These are phyloP conservation scores for Ilyonectria mors-panacis DNA, from an alignment of 2,329 filamentous ascomycete species.

Conservation along the genomic window DNA sequence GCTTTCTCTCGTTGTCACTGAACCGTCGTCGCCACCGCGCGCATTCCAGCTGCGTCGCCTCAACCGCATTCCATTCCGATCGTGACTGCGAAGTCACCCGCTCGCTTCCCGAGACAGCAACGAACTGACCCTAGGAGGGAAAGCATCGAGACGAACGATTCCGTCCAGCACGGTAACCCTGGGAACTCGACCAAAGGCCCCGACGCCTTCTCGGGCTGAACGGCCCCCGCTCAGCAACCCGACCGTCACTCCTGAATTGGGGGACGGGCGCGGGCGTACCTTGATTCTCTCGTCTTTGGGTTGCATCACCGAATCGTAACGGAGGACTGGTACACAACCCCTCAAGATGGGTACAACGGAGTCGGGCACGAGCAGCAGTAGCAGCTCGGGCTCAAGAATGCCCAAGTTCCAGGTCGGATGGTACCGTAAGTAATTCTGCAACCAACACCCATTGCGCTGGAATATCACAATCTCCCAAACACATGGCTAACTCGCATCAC, in stretches of 20 bases:
- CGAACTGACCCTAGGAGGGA: slow-evolving; percentile 30
- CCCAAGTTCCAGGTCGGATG: slow-evolving; percentile 63
- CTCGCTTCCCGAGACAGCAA: slow-evolving; percentile 40
- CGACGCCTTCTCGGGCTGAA: slow-evolving; percentile 20
- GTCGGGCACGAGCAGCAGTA: slow-evolving; percentile 47
- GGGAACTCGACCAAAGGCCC: slow-evolving; percentile 32
- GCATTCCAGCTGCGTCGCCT: slow-evolving; percentile 41
- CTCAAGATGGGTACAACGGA: slow-evolving; percentile 44
- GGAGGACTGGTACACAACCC: slow-evolving; percentile 37
- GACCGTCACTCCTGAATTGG: slow-evolving; percentile 43
- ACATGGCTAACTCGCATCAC: slow-evolving; percentile 40
- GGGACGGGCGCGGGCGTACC: slow-evolving; percentile 43
- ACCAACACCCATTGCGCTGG: slow-evolving; percentile 20
- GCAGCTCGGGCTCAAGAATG: slow-evolving; percentile 48
- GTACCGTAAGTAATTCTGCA: slow-evolving; percentile 59
- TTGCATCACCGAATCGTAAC: slow-evolving; percentile 32
- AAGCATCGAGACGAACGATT: slow-evolving; percentile 14
- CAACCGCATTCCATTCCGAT: slow-evolving; percentile 44
- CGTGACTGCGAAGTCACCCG: slow-evolving; percentile 16
- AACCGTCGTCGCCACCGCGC: slow-evolving; percentile 37
- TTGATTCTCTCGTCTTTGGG: slow-evolving; percentile 31
- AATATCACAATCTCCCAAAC: slow-evolving; percentile 34
- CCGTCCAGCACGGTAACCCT: slow-evolving; percentile 21
- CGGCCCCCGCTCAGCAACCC: slow-evolving; percentile 35
- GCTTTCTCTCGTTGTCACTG: slow-evolving; percentile 46